phyloP scores from a whole-genome alignment of 2,329 filamentous ascomycete genomes.

The Diaporthe batatas region DNA sequence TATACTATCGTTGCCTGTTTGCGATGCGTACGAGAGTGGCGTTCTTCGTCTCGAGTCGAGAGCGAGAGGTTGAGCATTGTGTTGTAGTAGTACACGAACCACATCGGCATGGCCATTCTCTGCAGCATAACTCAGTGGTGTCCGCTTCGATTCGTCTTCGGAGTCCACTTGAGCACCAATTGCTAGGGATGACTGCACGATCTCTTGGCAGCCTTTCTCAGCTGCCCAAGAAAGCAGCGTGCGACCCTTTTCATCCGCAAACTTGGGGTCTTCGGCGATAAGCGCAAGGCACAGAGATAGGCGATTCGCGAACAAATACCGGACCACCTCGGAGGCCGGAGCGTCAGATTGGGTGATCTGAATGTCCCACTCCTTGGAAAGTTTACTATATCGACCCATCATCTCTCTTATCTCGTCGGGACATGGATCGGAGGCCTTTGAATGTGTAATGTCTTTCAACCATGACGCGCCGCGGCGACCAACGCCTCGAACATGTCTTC shows the following conservation, averaged over 20 bases:
- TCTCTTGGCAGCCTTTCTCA: background rate
- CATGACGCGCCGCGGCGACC: background rate
- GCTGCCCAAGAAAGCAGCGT: background rate
- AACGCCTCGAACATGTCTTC: background rate
- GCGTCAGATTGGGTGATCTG: background rate
- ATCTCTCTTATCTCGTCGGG: background rate
- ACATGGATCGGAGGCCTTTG: background rate
- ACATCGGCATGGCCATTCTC: background rate
- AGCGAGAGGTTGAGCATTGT: background rate
- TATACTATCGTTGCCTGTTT: background rate
- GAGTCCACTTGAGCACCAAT: background rate
- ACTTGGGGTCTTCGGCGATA: background rate
- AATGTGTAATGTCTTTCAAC: background rate
- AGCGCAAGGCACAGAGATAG: background rate
- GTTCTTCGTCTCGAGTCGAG: background rate
- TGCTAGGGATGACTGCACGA: background rate
- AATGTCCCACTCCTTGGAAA: background rate
- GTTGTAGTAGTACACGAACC: background rate
- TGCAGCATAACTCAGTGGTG: background rate
- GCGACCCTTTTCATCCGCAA: background rate
- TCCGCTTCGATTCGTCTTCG: background rate
- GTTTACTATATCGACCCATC: background rate
- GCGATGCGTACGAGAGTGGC: background rate
- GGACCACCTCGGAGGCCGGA: background rate
- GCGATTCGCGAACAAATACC: background rate